Evolutionary conservation across 2,329 filamentous ascomycete species (phyloP).

Genomic region (Colletotrichum falcatum): DNA sequence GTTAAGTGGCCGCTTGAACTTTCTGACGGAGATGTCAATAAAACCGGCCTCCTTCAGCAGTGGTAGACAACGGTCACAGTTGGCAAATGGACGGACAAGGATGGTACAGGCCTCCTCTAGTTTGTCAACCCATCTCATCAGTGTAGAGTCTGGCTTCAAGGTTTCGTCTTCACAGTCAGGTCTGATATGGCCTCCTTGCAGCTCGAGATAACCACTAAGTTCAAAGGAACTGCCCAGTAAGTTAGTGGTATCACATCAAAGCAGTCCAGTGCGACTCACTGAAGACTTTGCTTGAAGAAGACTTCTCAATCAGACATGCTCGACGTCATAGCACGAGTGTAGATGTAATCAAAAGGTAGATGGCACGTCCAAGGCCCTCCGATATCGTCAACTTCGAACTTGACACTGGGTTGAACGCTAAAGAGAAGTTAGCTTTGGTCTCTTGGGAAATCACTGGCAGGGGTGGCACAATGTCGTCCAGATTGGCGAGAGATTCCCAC

Average conservation of each 20-base stretch:
- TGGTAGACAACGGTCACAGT: constrained; percentile 49
- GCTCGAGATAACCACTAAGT: constrained; percentile 57
- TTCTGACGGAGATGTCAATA: constrained; percentile 59
- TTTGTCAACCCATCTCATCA: constrained; percentile 48
- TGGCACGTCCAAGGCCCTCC: constrained; percentile 64
- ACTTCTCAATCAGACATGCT: constrained; percentile 62
- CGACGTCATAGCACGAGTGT: constrained; percentile 63
- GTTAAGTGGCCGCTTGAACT: constrained; percentile 49
- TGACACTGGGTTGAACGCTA: constrained; percentile 64
- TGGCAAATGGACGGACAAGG: constrained; percentile 51
- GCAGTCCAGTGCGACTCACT: constrained; percentile 39
- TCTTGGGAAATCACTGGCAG: neutral
- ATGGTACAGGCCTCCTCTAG: constrained; percentile 48
- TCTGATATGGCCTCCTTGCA: constrained; percentile 56
- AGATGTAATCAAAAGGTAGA: constrained; percentile 66
- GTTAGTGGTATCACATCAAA: neutral
- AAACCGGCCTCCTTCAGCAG: constrained; percentile 66
- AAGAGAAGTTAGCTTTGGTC: neutral
- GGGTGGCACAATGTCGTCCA: constrained; percentile 50
- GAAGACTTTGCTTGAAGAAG: constrained; percentile 59
- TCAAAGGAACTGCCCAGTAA: constrained; percentile 43
- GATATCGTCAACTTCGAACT: constrained; percentile 67
- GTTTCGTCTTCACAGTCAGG: constrained; percentile 57
- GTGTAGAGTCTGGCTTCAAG: constrained; percentile 41
- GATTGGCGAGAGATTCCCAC: constrained; percentile 56